phyloP scores from a whole-genome alignment of 495 filamentous ascomycete genomes.

The Collariella sp. region DNA sequence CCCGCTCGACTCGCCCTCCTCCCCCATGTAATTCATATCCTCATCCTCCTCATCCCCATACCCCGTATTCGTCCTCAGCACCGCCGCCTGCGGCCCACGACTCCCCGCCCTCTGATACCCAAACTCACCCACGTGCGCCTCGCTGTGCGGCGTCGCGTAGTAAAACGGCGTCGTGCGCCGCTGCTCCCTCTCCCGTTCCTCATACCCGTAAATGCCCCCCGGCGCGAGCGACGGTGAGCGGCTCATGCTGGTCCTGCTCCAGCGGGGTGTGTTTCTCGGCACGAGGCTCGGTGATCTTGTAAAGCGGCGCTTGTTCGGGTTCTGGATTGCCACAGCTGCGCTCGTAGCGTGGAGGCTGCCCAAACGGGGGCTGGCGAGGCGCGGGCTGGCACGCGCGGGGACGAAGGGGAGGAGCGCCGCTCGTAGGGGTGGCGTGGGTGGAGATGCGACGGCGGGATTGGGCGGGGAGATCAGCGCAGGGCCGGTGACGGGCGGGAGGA shows the following conservation, averaged over 20 bases:
- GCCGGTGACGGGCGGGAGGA: conserved; percentile 41
- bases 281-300: conserved; percentile 37
- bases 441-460: conserved; percentile 33
- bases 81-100: neutral
- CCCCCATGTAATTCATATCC: conserved; percentile 17
- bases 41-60: conserved; percentile 17
- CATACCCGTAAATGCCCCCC: conserved; percentile 9
- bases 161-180: conserved; percentile 39
- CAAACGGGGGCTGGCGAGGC: conserved; percentile 6
- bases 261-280: conserved; percentile 40
- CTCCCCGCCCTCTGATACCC: conserved; percentile 18
- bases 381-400: conserved; percentile 17
- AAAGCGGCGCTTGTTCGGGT: conserved; percentile 25
- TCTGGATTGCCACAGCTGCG: conserved; percentile 11
- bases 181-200: conserved; percentile 22
- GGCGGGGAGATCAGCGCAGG: conserved; percentile 23
- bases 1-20: conserved; percentile 9
- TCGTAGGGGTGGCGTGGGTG: conserved; percentile 28
- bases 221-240: conserved; percentile 25
- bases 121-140: conserved; percentile 21
- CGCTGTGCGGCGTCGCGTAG: conserved; percentile 49
- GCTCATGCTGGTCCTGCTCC: conserved; percentile 33
- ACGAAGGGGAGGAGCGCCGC: conserved; percentile 34
- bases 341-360: neutral
- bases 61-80: conserved; percentile 6